A percentile compares a stretch with the other conserved stretches of the same genome.
These are phyloP conservation scores for Deuterostichococcus epilithicus DNA, from an alignment of 139 green algal genomes.

Conservation along the genomic window DNA sequence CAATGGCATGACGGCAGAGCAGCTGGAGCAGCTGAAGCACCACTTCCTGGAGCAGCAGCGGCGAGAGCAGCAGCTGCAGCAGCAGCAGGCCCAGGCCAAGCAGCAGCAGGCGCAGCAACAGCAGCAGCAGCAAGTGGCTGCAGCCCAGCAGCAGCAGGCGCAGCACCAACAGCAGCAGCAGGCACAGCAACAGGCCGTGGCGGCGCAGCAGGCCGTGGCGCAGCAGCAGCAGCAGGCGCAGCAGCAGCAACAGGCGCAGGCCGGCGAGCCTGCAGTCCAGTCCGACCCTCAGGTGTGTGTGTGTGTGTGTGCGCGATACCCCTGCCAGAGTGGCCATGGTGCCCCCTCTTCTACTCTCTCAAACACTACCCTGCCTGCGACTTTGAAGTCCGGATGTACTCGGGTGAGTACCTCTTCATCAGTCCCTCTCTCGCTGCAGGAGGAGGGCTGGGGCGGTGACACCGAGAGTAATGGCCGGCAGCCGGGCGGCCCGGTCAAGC, in stretches of 20 bases:
- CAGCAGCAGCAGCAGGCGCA: not conserved
- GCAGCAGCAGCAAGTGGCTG: not conserved
- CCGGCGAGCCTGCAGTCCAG: not conserved
- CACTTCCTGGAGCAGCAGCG: slow-evolving; percentile 12
- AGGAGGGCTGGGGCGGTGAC: not conserved
- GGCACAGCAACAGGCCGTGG: slow-evolving; percentile 7
- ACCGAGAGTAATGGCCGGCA: not conserved
- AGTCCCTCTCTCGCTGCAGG: not conserved
- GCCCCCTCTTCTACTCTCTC: not conserved
- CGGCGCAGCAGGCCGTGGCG: not conserved
- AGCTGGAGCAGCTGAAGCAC: slow-evolving; percentile 13
- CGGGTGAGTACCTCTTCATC: not conserved
- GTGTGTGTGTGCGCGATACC: not conserved
- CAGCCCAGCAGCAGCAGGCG: not conserved
- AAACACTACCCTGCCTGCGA: not conserved
- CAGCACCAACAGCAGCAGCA: slow-evolving; percentile 6
- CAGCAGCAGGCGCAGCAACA: slow-evolving; percentile 16
- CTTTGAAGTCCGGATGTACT: not conserved
- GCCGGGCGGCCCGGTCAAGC: not conserved
- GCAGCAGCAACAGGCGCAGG: slow-evolving; percentile 14
- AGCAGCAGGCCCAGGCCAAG: slow-evolving; percentile 1
- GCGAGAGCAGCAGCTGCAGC: slow-evolving; percentile 10
- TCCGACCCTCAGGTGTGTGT: not conserved
- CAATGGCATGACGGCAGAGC: not conserved
- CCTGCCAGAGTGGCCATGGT: not conserved